Evolutionary conservation across 2,329 filamentous ascomycete genomes (phyloP), one percentile per base, ranked within the genome.

Genomic region (Monilinia fructigena): DNA sequence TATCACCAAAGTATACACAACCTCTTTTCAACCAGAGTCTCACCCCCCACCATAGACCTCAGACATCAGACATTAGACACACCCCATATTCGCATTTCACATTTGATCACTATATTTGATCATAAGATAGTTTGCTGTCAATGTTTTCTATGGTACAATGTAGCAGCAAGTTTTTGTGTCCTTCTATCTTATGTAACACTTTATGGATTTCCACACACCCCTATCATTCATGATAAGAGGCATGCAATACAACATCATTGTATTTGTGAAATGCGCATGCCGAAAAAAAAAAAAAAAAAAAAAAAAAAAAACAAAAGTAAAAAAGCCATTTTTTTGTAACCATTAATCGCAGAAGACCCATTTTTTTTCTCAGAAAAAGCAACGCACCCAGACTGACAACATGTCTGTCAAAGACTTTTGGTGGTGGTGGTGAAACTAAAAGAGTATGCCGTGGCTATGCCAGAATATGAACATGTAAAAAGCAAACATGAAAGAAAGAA

Each of bases 381-480:
- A 72, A 67, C 69, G 68, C 68, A 67, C 69, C 67, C 60, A 42
- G 60, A 70, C 63, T 63, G 66, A 62, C 64, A 48, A 62, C 23
- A 23, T 61, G 55, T 47, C 65, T 67, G 68, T 52, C 70, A 50
- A 69, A 54, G 65, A 72, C 69, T 70, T 72, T 42, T 70, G 42
- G 28, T 61, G 59, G 62, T 61, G 59, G 62, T 65, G 62, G 40
- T 65, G 52, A 45, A 66, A 58, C 28, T 61, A 62, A 66, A 62
- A 66, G 47, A 53, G 58, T 68, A 66, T 66, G 56, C 66, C 63
- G 69, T 68, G 67, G 68, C 67, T 70, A 70, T 71, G 71, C 70
- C 70, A 68, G 71, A 71, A 67, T 72, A 75, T 70, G 70, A 70
- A 71, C 68, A 70, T 68, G 66, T 69, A 67, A 68, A 70, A 68